phyloP scores from a whole-genome alignment of 257 asterid genomes.

The Solanum microdontum region DNA sequence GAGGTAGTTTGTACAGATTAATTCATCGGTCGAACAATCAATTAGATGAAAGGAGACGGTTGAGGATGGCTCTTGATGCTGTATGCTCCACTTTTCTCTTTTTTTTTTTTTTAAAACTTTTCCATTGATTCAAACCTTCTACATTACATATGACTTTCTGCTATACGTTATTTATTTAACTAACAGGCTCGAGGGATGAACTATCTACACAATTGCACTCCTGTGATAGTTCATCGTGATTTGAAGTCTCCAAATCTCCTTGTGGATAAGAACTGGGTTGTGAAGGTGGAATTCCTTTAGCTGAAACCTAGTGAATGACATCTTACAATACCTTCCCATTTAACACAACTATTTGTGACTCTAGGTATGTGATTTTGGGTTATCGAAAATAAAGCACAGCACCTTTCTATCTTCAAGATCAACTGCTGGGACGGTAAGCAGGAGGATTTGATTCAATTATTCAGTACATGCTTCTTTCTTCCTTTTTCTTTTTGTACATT shows the following conservation, averaged over 20 bases:
- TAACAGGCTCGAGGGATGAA: conserved; percentile 94
- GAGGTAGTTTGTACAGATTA: conserved; percentile 92
- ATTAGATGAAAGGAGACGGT: conserved; percentile 78
- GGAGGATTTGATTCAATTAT: not conserved
- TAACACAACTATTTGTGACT: conserved; percentile 11
- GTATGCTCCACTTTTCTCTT: conserved; percentile 32
- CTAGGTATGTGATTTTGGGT: conserved; percentile 90
- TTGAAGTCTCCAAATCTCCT: conserved; percentile 96
- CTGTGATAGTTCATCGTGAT: conserved; percentile 91
- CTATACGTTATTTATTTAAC: not conserved
- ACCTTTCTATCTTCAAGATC: conserved; percentile 93
- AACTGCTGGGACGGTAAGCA: conserved; percentile 95
- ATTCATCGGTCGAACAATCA: conserved; percentile 88
- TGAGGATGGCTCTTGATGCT: conserved; percentile 92
- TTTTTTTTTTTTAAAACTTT: not conserved
- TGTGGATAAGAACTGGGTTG: conserved; percentile 96
- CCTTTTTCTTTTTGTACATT: not conserved
- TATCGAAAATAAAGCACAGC: conserved; percentile 86
- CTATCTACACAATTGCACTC: conserved; percentile 85
- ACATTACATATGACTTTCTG: not conserved
- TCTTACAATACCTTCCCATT: not conserved
- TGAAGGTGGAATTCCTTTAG: conserved; percentile 51
- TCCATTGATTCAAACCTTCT: not conserved
- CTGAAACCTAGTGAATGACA: conserved; percentile 1
- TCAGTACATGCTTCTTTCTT: not conserved